Evolutionary conservation across 371 early-diverging fungal genomes (phyloP), one percentile per base, ranked within the genome.

Genomic region (Actinomortierella wolfii): DNA sequence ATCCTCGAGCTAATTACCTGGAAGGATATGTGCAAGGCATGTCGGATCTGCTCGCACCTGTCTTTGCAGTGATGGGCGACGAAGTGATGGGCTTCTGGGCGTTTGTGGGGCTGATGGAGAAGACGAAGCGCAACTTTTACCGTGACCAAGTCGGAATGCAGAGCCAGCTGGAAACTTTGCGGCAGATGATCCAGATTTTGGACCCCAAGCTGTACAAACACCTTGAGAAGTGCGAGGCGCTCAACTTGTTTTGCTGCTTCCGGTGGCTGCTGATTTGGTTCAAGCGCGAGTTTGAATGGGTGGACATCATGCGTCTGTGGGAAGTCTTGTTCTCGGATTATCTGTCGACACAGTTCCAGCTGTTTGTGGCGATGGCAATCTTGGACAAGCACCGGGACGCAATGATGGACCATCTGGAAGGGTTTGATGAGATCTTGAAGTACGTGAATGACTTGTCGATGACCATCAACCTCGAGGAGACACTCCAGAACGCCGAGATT

Each of bases 1-100:
- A 34, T 34, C 34, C 34, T 34, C 34, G 34, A 11, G 34, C 59
- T n/a, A 64, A 61, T 51, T 34, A 59, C 24, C 24, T 68, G 40
- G 61, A 78, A 59, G 96, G 95, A 3, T 98, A 97, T 68, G 97
- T 96, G 0, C 98, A 97, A 78, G 98, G 98, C 42, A 97, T 97
- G 98, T 92, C 91, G 18, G 98, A 97, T 69, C 75, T 97, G 9
- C 78, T 93, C 25, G 89, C 96, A 7, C 97, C 97, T 1, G 69
- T 97, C 9, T 89, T 92, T 81, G 90, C 86, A 1, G 92, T 91
- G 0, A 90, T 95, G 86, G 84, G 86, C 34, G 89, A 94, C 61
- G 97, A 97, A 76, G 92, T 89, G 11, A 87, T 92, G 63, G 85
- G 95, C 0, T 97, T 97, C 64, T 96, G 96, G 95, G 89, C 91